Evolutionary conservation across 1,139 yeast species (phyloP), one percentile per base, ranked within the genome.

Genomic region (Schwanniomyces etchellsii): DNA sequence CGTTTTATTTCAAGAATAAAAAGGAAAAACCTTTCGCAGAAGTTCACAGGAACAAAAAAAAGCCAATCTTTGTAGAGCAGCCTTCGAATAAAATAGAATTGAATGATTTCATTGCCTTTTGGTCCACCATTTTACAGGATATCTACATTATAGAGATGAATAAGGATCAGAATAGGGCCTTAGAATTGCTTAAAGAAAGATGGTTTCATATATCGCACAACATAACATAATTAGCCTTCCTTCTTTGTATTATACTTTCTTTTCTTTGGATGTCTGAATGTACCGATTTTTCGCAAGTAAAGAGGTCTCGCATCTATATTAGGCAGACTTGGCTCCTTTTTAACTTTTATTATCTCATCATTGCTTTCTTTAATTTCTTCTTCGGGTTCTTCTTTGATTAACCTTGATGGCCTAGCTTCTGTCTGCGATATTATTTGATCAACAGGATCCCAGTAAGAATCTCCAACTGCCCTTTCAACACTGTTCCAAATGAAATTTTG

Each of bases 101-200:
- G 14, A 30, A 29, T 1, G 52, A 48, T 13, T 77, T 81, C 42
- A 50, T 66, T 4, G 50, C 50, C 1, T 72, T 73, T 41, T 82
- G 91, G 91, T 39, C 52, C 2, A 48, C 50, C 3, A 52, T 72
- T 0, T 53, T 80, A 34, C 40, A 40, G 3, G 48, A 52, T 2
- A 46, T 77, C n/a, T 76, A 74, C 42, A 34, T 40, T 13, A 39
- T 40, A 5, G 63, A 61, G 26, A 60, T 75, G 55, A 57, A 55
- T 28, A 49, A 42, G 1, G 28, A 35, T 0, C 77, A 74, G 34
- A 55, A 56, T 23, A 38, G 43, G 2, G 70, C 77, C 3, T 47
- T 75, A 32, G 45, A 43, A n/a, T 28, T 44, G 24, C 47, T 74
- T 10, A 43, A 55, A 0, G 41, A 50, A 7, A 45, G 75, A 31